These are phyloP conservation scores for Talaromyces verruculosus DNA, from an alignment of 2,329 filamentous ascomycete genomes.

Conservation along the genomic window DNA sequence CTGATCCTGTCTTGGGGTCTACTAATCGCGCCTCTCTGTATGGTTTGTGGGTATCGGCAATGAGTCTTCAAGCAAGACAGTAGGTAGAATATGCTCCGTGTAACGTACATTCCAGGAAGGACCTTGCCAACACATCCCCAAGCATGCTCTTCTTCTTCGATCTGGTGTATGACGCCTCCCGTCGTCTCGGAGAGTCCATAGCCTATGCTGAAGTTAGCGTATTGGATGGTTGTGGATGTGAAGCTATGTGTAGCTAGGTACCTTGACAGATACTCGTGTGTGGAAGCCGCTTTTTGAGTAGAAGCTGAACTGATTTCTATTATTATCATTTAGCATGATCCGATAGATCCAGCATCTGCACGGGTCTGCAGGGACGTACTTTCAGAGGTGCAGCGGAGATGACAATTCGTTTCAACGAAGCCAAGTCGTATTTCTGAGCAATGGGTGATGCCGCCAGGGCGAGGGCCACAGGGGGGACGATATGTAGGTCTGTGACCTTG, in stretches of 20 bases:
- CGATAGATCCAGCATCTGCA: background rate
- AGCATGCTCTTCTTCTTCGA: slow-evolving; percentile 23
- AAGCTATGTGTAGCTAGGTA: background rate
- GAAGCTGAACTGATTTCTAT: slow-evolving; percentile 24
- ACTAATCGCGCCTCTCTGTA: slow-evolving; percentile 25
- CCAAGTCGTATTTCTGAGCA: slow-evolving; percentile 21
- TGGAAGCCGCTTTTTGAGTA: slow-evolving; percentile 25
- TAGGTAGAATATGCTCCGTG: background rate
- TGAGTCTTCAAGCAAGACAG: background rate
- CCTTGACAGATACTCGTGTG: slow-evolving; percentile 26
- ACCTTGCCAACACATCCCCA: slow-evolving; percentile 26
- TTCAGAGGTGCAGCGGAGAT: slow-evolving; percentile 27
- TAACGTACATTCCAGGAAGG: slow-evolving; percentile 21
- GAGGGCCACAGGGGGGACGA: slow-evolving; percentile 27
- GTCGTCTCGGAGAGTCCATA: slow-evolving; percentile 26
- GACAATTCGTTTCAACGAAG: slow-evolving; percentile 25
- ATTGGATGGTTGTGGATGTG: background rate
- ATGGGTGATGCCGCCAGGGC: slow-evolving; percentile 20
- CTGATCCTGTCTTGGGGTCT: slow-evolving; percentile 23
- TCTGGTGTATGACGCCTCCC: slow-evolving; percentile 24
- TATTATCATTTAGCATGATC: background rate
- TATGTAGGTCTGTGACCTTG: slow-evolving; percentile 25
- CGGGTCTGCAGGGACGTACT: slow-evolving; percentile 9
- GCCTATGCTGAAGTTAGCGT: slow-evolving; percentile 14
- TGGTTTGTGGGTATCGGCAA: background rate